Evolutionary conservation across 768 basidiomycete species (phyloP), one percentile per base, ranked within the genome.

Genomic region (Nidula microcarpa): DNA sequence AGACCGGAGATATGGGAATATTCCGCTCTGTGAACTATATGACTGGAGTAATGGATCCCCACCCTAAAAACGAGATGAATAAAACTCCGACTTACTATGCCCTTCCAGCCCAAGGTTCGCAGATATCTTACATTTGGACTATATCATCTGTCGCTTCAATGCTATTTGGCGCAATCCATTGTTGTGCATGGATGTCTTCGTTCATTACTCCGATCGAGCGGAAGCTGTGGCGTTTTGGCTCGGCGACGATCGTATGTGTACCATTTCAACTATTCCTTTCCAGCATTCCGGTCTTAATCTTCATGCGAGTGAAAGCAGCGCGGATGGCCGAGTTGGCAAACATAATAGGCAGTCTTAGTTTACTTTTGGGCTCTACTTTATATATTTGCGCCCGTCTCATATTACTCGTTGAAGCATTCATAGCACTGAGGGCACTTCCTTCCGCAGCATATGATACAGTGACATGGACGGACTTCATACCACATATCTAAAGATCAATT

Each of bases 401-500:
- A 32, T 16, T 61, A 4, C 30, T 59, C 6, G 59, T 56, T n/a
- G 35, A 54, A 32, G 13, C 57, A 0, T 52, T 61, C 11, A 16
- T 51, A 18, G 35, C 45, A 35, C 50, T 62, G 7, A 43, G 44
- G 2, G 45, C 51, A 11, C 52, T 62, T 32, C 55, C 57, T 14
- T 33, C 53, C 9, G 50, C 34, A 5, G 52, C 47, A 18, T 59
- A 57, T 36, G 16, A 54, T 30, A 48, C 49, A 36, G 60, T 62
- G 36, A 37, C 47, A 16, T 64, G 62, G 62, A 56, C 56, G 2
- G 37, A 41, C 33, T 53, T 55, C 33, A 39, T 59, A 43, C 62
- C 53, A 6, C 60, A 59, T 43, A 16, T 55, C 3, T 51, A 44
- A 23, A 23, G 23, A 23, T 23, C 23, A 23, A 23, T 23, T 23